Base-by-base conservation (phyloP, 139 green algal species). In the Marvania coccoides region DNA sequence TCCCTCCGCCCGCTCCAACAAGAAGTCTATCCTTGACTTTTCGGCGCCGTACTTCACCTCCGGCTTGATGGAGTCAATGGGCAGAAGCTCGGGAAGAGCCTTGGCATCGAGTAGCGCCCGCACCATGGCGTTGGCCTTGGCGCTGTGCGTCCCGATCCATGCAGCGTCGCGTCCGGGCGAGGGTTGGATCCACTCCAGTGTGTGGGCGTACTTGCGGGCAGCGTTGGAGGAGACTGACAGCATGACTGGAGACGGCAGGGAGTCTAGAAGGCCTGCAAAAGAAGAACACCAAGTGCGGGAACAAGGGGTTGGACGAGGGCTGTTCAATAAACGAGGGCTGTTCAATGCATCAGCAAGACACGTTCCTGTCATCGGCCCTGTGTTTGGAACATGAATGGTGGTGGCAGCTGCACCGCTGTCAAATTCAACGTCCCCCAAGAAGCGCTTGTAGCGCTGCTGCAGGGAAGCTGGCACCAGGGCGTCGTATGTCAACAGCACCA, bases 111-210 rank as follows among this genome's bases (percentile, higher is more conserved):
- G 62, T 13, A 83, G 58, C 2, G 12, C 6, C 2, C 42, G 29
- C 33, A 88, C 83, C 34, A 90, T 67, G 23, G 67, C 72, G 65
- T 90, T 90, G 13, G 83, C 83, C 26, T 82, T 69, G 13, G 81
- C 81, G 38, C 66, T 78, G 76, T 88, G 81, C 10, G 80, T 58
- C 34, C 78, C 78, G 35, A 85, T 66, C 72, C 63, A 73, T 6
- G 39, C 23, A 10, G 14, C 61, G 30, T 38, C 29, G 1, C 46
- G 26, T 28, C 39, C 64, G 63, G 30, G 34, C 5, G 12, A 30
- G 36, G 30, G 37, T 3, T 75, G 67, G 2, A 89, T 57, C 59
- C 67, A 77, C 71, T 88, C 80, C 9, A 88, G 53, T 0, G 82
- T 88, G 67, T 87, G 75, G 1, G 47, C 29, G 59, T 84, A 86